Evolutionary conservation across 169 alveolate genomes (phyloP).

Genomic region (Plasmodium vivax): DNA sequence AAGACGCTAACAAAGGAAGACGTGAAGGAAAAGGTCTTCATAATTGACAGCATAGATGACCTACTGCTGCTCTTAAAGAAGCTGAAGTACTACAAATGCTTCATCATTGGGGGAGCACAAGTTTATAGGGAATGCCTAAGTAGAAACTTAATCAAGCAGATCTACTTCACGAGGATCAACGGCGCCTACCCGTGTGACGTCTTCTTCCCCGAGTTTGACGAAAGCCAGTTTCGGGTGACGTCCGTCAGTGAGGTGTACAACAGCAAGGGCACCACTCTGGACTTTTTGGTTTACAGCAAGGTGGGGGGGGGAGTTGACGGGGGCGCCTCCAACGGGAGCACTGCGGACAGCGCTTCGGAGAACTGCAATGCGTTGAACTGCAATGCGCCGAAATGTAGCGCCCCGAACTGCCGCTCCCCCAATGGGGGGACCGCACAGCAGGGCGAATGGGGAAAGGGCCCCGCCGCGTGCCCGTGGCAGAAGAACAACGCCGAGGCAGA

Average conservation of each 20-base stretch:
- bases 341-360: neutral
- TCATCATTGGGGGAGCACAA: constrained; percentile 90
- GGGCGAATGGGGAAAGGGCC: neutral
- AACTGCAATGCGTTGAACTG: neutral
- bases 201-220: constrained; percentile 81
- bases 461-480: neutral
- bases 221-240: constrained; percentile 68
- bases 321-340: neutral
- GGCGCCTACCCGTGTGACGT: constrained; percentile 86
- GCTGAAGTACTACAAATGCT: constrained; percentile 79
- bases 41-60: constrained; percentile 75
- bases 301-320: neutral
- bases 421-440: neutral
- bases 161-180: constrained; percentile 91
- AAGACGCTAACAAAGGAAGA: constrained; percentile 78
- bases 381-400: neutral
- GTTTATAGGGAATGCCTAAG: constrained; percentile 86
- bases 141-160: constrained; percentile 76
- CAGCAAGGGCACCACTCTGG: constrained; percentile 67
- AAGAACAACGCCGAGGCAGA: neutral
- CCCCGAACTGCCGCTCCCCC: neutral
- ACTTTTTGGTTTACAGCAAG: constrained; percentile 75
- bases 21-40: constrained; percentile 75
- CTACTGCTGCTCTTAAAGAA: constrained; percentile 73
- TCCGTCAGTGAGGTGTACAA: constrained; percentile 78